phyloP scores from a whole-genome alignment of 768 basidiomycete genomes.

The Coprinopsis marcescibilis region DNA sequence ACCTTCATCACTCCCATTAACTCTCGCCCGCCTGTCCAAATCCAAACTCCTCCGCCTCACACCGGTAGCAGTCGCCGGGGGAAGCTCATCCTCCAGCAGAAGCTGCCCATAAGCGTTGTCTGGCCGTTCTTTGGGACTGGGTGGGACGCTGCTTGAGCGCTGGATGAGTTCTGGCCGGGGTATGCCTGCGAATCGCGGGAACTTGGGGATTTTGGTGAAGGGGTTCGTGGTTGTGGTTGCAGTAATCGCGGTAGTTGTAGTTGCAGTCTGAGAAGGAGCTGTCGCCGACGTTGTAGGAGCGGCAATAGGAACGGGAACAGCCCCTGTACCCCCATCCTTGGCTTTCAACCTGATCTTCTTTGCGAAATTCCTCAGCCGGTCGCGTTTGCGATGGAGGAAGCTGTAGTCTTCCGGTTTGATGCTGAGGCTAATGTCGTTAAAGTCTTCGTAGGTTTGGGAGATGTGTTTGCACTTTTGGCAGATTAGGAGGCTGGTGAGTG shows the following conservation, averaged over 20 bases:
- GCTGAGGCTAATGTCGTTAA: constrained; percentile 88
- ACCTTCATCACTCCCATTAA: no score
- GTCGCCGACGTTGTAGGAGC: no score
- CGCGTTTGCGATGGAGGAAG: constrained; percentile 58
- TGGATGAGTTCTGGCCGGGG: constrained; percentile 7
- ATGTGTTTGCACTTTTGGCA: constrained; percentile 93
- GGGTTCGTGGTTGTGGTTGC: no score
- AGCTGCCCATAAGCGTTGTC: constrained; percentile 14
- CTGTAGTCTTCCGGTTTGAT: constrained; percentile 77
- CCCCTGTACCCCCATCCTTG: no score
- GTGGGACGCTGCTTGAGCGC: constrained; percentile 13
- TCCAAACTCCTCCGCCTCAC: constrained; percentile 15
- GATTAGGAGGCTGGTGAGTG: constrained; percentile 84
- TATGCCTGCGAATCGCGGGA: constrained; percentile 20
- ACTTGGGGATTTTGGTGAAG: no score
- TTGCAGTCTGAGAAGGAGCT: no score
- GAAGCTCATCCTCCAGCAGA: constrained; percentile 6
- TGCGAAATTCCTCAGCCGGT: constrained; percentile 70
- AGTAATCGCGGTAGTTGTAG: no score
- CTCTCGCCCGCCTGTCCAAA: neutral
- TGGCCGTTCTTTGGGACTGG: constrained; percentile 12
- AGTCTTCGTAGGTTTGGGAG: constrained; percentile 89
- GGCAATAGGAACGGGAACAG: no score
- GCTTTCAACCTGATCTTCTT: no score
- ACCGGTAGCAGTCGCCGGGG: constrained; percentile 3